Base-by-base conservation (phyloP, 495 filamentous ascomycete species). In the Viridothelium virens region DNA sequence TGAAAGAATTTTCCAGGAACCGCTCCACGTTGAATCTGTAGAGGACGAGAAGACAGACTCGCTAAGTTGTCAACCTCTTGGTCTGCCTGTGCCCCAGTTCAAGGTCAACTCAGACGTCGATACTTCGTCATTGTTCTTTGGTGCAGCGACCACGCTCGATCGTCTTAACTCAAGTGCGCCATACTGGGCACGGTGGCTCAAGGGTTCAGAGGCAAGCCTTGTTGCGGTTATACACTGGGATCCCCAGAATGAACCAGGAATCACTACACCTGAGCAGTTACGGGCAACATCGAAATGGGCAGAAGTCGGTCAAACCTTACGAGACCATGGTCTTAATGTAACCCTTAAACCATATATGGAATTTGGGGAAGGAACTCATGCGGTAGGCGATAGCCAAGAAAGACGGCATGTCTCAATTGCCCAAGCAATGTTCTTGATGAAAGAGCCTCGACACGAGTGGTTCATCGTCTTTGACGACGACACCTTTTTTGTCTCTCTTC, bases 381-480 rank as follows among this genome's bases (percentile, higher is more conserved):
- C 11, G 16, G 12, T 16, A 25, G 16, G 18, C 48, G 48, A 53
- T 25, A 18, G 18, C 5, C 48, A 53, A 5, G 11, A 53, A 25
- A 53, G 18, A 53, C 48, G 48, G 12, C 48, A 53, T 25, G 11
- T 53, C 18, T 53, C 48, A 14, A 53, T 53, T 25, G 48, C 48
- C 5, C 48, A 53, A 53, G 48, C 48, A 25, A 53, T 53, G 48
- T 25, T 14, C 18, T 53, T n/a, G 5, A 53, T 53, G 48, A 53
- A 25, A n/a, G 18, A 53, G 16, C 48, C 48, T 53, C 48, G 18
- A 14, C 48, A 53, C 1, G 48, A 62, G 18, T 67, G 66, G 66
- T 67, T 65, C 36, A 61, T 44, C 61, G 18, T 67, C n/a, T 56
- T 67, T n/a, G 66, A 67, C 48, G 66, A 67, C 46, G 66, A 67